Conservation (phyloP, 257 asterid genomes). For the Gentiana macrophylla region DNA sequence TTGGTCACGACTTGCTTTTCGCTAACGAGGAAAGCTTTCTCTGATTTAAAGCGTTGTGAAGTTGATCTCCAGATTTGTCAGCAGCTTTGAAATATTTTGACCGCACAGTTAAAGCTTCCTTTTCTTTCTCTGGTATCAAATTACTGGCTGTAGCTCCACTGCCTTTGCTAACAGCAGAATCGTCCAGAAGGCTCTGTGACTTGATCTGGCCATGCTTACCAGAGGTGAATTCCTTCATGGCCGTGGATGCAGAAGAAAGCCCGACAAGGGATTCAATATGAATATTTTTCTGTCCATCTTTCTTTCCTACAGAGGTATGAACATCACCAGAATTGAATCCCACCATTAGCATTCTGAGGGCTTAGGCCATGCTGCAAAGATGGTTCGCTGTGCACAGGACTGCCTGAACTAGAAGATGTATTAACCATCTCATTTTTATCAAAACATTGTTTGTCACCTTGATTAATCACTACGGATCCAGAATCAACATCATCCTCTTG, state of each 20-base stretch:
- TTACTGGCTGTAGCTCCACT: constrained; percentile 31
- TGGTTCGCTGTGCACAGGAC: constrained; percentile 18
- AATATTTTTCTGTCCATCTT: constrained; percentile 26
- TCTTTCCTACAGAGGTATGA: constrained; percentile 13
- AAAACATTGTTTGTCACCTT: constrained; percentile 25
- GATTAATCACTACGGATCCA: constrained; percentile 12
- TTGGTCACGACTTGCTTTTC: constrained; percentile 22
- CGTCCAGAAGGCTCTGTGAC: constrained; percentile 23
- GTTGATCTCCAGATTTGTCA: constrained; percentile 29
- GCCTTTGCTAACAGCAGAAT: constrained; percentile 17
- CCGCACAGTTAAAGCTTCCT: constrained; percentile 26
- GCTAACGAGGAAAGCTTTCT: constrained; percentile 23
- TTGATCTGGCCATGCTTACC: constrained; percentile 13
- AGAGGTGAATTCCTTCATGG: constrained; percentile 9
- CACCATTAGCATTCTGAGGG: constrained; percentile 20
- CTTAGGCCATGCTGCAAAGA: constrained; percentile 21
- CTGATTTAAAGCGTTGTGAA: constrained; percentile 22
- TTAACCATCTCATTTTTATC: constrained; percentile 13
- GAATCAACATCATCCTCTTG: constrained; percentile 28
- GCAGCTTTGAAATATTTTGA: constrained; percentile 35
- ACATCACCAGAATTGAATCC: constrained; percentile 19
- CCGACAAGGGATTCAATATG: constrained; percentile 7
- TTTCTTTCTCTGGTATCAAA: constrained; percentile 23
- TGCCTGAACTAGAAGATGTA: constrained; percentile 19
- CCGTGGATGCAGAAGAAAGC: background rate